These are phyloP conservation scores for Neoboletus subvelutipes DNA, from an alignment of 768 basidiomycete genomes.

Conservation along the genomic window DNA sequence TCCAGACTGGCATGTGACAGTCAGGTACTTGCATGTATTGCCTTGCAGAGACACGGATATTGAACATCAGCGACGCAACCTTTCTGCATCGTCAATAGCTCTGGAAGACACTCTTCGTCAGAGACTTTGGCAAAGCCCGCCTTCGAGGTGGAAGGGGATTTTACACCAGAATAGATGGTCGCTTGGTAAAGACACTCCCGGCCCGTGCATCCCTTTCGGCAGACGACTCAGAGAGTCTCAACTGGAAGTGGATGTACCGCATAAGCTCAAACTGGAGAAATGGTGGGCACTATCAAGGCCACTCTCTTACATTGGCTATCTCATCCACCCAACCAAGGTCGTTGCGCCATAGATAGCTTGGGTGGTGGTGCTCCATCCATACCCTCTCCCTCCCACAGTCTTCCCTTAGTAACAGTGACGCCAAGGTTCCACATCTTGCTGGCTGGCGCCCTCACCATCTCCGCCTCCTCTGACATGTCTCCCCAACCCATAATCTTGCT, in stretches of 20 bases:
- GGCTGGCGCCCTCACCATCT: conserved; percentile 59
- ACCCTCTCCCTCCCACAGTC: conserved; percentile 1
- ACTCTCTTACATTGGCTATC: conserved; percentile 16
- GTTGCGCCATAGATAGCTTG: conserved; percentile 50
- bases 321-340: conserved; percentile 47
- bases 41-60: conserved; percentile 8
- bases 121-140: conserved; percentile 63
- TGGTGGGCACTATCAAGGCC: conserved; percentile 44
- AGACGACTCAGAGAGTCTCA: conserved; percentile 34
- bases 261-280: conserved; percentile 81
- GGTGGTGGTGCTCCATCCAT: conserved; percentile 8
- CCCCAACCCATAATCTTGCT: conserved; percentile 21
- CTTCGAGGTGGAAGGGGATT: conserved; percentile 69
- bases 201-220: conserved; percentile 39
- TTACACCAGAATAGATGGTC: conserved; percentile 52
- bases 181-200: conserved; percentile 60
- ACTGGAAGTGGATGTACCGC: conserved; percentile 89
- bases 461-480: conserved; percentile 45
- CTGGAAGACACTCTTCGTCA: conserved; percentile 67
- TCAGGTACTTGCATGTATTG: conserved; percentile 43
- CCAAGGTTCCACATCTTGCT: conserved; percentile 47
- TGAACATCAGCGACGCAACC: conserved; percentile 12
- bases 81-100: conserved; percentile 38
- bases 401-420: neutral
- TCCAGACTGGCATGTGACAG: conserved; percentile 65